Evolutionary conservation across 2,329 filamentous ascomycete genomes (phyloP).

Genomic region (Cryphonectria japonica): DNA sequence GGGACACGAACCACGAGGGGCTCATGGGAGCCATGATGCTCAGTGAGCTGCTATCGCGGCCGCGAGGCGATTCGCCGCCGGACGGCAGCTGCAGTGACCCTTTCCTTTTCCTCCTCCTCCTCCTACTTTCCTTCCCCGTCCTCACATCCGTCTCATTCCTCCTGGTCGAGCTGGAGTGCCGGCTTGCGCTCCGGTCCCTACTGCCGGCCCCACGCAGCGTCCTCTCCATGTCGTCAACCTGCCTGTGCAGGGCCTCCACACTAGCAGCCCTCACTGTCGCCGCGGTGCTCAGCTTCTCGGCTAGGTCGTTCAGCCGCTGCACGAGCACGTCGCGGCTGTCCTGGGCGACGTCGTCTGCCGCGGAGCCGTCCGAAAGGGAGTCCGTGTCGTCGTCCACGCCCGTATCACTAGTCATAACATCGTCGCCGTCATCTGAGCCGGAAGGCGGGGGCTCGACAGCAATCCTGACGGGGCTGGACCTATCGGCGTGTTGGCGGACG

Average conservation of each 20-base stretch:
- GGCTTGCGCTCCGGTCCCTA: conserved; percentile 8
- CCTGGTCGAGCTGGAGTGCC: background rate
- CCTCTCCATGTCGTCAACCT: conserved; percentile 49
- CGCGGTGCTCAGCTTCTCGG: conserved; percentile 42
- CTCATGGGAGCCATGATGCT: conserved; percentile 27
- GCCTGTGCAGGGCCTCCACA: conserved; percentile 44
- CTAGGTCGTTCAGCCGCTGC: conserved; percentile 45
- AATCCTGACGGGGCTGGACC: conserved; percentile 23
- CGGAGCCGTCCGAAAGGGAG: conserved; percentile 26
- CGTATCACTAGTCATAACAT: conserved; percentile 15
- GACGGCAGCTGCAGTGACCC: conserved; percentile 17
- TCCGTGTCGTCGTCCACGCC: conserved; percentile 19
- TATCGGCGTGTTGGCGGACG: background rate
- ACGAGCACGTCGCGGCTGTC: conserved; percentile 52
- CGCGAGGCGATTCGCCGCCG: background rate
- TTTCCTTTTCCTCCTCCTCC: background rate
- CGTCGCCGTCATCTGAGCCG: conserved; percentile 32
- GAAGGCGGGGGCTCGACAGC: conserved; percentile 29
- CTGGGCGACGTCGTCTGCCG: conserved; percentile 36
- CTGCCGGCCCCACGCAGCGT: conserved; percentile 31
- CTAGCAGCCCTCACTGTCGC: conserved; percentile 34
- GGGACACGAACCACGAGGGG: conserved; percentile 28
- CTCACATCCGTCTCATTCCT: background rate
- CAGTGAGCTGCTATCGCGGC: conserved; percentile 15
- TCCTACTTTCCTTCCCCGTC: background rate